These are phyloP conservation scores for Eucalyptus erythrocorys DNA, from an alignment of 345 rosid species.

Conservation along the genomic window DNA sequence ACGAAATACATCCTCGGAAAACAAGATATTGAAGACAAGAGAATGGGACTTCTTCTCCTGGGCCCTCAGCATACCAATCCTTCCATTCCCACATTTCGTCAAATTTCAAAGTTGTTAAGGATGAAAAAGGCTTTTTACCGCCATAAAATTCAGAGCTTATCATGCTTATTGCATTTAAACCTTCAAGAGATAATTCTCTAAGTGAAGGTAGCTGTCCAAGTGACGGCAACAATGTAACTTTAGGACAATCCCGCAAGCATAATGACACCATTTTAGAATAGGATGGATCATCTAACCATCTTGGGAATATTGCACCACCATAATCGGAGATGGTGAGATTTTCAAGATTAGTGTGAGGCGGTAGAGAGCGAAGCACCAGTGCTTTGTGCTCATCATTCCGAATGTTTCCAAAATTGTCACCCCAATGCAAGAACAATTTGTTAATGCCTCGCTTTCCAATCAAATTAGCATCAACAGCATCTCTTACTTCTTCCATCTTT, in stretches of 20 bases:
- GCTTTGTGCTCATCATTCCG: accelerated
- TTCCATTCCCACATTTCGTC: background rate
- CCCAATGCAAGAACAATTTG: background rate
- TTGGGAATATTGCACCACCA: background rate
- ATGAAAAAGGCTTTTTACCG: background rate
- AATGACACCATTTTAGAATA: background rate
- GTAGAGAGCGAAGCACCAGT: background rate
- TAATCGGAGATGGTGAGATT: background rate
- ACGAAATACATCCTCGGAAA: background rate
- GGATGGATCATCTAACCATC: background rate
- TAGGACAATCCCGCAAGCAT: background rate
- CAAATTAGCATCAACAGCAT: background rate
- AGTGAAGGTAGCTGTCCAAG: background rate
- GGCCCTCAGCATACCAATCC: background rate
- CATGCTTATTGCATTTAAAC: background rate
- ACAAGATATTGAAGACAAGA: background rate
- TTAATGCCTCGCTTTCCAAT: background rate
- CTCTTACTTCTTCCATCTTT: background rate
- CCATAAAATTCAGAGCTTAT: background rate
- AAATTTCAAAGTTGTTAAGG: background rate
- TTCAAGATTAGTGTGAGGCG: background rate
- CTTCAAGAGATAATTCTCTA: background rate
- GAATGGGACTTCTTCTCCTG: background rate
- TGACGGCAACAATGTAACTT: accelerated
- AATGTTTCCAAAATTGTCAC: background rate